Conservation (phyloP, 495 filamentous ascomycete species). For the Aspergillus sclerotioniger region DNA sequence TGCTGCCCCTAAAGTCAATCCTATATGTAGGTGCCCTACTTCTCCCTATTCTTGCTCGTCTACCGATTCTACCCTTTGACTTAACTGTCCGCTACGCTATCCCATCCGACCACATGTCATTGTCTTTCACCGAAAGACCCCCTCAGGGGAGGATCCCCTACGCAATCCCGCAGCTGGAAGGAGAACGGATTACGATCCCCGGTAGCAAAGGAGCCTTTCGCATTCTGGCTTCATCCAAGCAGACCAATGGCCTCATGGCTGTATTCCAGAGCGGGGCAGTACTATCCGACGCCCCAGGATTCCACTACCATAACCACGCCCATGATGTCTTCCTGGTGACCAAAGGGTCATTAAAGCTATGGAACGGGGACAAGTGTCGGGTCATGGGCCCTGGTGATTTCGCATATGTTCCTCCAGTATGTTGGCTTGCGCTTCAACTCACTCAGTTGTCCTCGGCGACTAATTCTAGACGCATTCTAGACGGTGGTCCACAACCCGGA, state of each 20-base stretch:
- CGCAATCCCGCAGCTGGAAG: conserved; percentile 41
- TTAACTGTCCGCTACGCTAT: conserved; percentile 4
- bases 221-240: conserved; percentile 45
- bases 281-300: conserved; percentile 41
- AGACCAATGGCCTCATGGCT: conserved; percentile 45
- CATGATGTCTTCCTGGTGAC: conserved; percentile 50
- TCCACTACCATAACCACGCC: conserved; percentile 49
- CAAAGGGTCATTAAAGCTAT: conserved; percentile 46
- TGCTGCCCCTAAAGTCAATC: background rate
- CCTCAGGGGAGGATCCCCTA: conserved; percentile 34
- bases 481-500: conserved; percentile 43
- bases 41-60: background rate
- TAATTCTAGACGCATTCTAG: conserved; percentile 17
- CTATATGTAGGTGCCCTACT: background rate
- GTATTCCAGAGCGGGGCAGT: conserved; percentile 46
- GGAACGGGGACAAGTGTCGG: conserved; percentile 45
- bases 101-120: conserved; percentile 22
- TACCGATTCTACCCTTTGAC: conserved; percentile 3
- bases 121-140: conserved; percentile 25
- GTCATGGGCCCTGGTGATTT: conserved; percentile 48
- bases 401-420: conserved; percentile 48
- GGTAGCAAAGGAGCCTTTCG: conserved; percentile 44
- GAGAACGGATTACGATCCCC: conserved; percentile 46
- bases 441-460: background rate
- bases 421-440: background rate